phyloP scores from a whole-genome alignment of 176 grass and related monocot species.

The Rhynchospora breviuscula region DNA sequence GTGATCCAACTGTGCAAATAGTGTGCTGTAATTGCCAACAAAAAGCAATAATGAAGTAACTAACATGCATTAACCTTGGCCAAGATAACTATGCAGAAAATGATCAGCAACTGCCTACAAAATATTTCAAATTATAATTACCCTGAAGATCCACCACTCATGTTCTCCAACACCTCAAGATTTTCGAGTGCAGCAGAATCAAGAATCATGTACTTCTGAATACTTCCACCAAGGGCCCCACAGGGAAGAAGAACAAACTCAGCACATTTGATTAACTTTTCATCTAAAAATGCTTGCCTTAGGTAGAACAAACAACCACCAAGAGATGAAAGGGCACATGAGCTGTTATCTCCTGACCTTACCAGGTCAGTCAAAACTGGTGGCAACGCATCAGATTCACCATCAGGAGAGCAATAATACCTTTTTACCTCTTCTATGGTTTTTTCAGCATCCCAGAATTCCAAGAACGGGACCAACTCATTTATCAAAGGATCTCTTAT shows the following conservation, averaged over 20 bases:
- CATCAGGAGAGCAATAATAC: constrained; percentile 48
- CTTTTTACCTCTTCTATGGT: constrained; percentile 51
- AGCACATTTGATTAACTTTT: constrained; percentile 72
- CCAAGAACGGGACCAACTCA: constrained; percentile 50
- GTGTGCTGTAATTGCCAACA: constrained; percentile 53
- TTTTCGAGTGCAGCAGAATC: constrained; percentile 94
- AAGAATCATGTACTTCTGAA: constrained; percentile 75
- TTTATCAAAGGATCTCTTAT: constrained; percentile 81
- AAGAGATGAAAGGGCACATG: constrained; percentile 81
- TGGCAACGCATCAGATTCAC: constrained; percentile 36
- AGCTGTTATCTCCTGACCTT: constrained; percentile 48
- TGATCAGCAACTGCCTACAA: constrained; percentile 10
- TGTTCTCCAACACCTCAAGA: constrained; percentile 87
- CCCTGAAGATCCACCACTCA: constrained; percentile 62
- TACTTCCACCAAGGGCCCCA: constrained; percentile 30
- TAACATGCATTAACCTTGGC: constrained; percentile 6
- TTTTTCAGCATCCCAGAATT: constrained; percentile 86
- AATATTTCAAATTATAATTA: constrained; percentile 33
- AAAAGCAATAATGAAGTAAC: constrained; percentile 10
- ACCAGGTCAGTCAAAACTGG: constrained; percentile 51
- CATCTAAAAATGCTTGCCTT: constrained; percentile 74
- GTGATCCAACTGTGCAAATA: constrained; percentile 95
- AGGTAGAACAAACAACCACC: constrained; percentile 95
- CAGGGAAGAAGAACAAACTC: constrained; percentile 74
- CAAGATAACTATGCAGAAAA: constrained; percentile 18